Evolutionary conservation across 2,329 filamentous ascomycete species (phyloP), one percentile per base, ranked within the genome.

Genomic region (Lasiodiplodia theobromae): DNA sequence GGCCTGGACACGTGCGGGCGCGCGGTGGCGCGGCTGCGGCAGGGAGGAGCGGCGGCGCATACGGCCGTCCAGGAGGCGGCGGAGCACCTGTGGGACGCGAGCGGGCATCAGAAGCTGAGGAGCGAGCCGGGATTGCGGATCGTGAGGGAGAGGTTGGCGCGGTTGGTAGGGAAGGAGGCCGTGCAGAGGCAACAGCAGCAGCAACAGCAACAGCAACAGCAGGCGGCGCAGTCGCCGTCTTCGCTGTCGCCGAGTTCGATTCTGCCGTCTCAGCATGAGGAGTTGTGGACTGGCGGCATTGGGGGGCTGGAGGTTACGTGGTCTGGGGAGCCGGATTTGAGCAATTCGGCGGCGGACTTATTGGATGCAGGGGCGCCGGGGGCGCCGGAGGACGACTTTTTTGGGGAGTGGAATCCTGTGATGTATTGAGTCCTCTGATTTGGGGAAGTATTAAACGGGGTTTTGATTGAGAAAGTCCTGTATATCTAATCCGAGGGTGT

Each of bases 1-100:
- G 56, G 56, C 37, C 7, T 60, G 37, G 56, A 60, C 12, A 38
- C 37, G 37, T 60, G 56, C 38, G 38, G 37, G 56, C 10, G 38
- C 16, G 56, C 56, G 37, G n/a, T 60, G 37, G 56, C 31, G 12
- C 14, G 54, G 54, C n/a, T 57, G 31, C 31, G 31, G 31, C 31
- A 34, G 10, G 18, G n/a, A 6, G 31, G 25, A 34, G 16, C 31
- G 21, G 18, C 28, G 21, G 3, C 52, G n/a, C 23, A 25, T 6
- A 11, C 8, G 25, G 53, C 10, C 31, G 31, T 40, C 3, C 23
- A 37, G 10, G 54, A 38, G 31, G 11, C 23, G 54, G 31, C 54
- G 31, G 21, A 16, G 11, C 11, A 31, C 18, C 12, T 57, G 31
- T 57, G 54, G 31, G 54, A 57, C 31, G 31, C 37, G 18, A 38